These are phyloP conservation scores for Kentomonas sorsogonicus DNA, from an alignment of 208 protist species.

Conservation along the genomic window DNA sequence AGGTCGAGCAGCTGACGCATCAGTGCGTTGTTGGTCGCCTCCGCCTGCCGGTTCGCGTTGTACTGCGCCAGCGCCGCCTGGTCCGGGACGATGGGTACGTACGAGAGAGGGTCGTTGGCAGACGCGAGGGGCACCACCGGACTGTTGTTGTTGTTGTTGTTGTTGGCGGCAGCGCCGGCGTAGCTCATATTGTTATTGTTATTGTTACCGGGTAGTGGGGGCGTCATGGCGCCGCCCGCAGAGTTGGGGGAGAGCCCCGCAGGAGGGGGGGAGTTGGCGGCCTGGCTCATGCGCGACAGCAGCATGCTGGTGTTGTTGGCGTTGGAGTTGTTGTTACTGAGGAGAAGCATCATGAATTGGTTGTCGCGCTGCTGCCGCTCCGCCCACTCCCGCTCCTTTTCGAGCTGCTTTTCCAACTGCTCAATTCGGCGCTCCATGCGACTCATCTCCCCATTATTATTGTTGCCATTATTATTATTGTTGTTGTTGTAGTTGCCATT, in stretches of 20 bases:
- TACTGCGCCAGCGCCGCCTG: conserved; percentile 62
- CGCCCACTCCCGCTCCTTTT: conserved; percentile 41
- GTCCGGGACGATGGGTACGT: conserved; percentile 75
- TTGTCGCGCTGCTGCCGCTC: conserved; percentile 59
- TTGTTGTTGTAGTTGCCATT: conserved; percentile 6
- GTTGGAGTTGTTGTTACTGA: conserved; percentile 1
- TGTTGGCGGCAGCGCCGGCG: background rate
- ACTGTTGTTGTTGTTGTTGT: conserved; percentile 4
- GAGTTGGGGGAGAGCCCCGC: background rate
- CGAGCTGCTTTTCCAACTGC: conserved; percentile 42
- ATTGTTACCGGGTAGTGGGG: too few species aligned
- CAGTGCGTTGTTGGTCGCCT: conserved; percentile 56
- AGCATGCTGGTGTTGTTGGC: too few species aligned
- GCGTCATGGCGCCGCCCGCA: too few species aligned
- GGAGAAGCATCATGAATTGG: conserved; percentile 56
- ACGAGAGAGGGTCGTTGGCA: too few species aligned
- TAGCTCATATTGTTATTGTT: background rate
- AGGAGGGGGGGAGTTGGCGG: conserved; percentile 3
- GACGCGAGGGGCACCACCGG: too few species aligned
- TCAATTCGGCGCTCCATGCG: conserved; percentile 44
- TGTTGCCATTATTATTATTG: conserved; percentile 6
- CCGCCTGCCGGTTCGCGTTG: conserved; percentile 62
- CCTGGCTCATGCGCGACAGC: background rate
- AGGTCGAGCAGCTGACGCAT: conserved; percentile 55
- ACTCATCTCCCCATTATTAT: conserved; percentile 8